Evolutionary conservation across 2,329 filamentous ascomycete species (phyloP), one percentile per base, ranked within the genome.

Genomic region (Botryotinia narcissicola): DNA sequence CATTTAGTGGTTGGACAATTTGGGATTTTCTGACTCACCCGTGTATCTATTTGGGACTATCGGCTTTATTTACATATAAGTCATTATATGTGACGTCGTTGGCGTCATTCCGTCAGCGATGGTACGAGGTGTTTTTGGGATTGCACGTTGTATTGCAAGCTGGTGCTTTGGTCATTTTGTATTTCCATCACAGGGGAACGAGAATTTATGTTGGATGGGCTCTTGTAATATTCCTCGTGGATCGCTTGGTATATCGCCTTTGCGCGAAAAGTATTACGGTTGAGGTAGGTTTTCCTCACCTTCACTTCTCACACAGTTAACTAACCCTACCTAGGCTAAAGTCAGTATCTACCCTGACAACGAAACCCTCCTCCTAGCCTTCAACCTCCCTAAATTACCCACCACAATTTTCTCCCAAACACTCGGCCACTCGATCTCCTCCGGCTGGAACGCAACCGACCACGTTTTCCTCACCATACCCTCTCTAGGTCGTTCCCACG

Each of bases 381-480:
- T 75, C 5, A 69, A 62, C 29, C 76, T 80, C 40, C 42, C 72
- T 57, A 44, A 68, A n/a, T 66, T 70, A 64, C 71, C 76, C 29
- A 20, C 25, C 32, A 62, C 66, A 20, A n/a, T 54, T 18, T 29
- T 64, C 18, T 75, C 70, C 18, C 73, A 60, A 40, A 59, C 77
- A 42, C 79, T 77, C 46, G 78, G 73, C 74, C 81, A 73, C 82
- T 83, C 77, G 1, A 84, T 87, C 76, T 78, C 77, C 7, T 75
- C 83, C 67, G 89, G 89, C 59, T 92, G 90, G 89, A 79, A 83
- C 32, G 86, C 89, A 3, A 88, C 88, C 25, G 88, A 91, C 77
- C 90, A 92, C 79, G 84, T 91, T 67, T 92, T 92, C 80, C 79
- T 92, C 73, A 87, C 87, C 1, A 81, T 91, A 0, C 89, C 89